These are phyloP conservation scores for Corylus americana DNA, from an alignment of 306 rosid genomes.

Conservation along the genomic window DNA sequence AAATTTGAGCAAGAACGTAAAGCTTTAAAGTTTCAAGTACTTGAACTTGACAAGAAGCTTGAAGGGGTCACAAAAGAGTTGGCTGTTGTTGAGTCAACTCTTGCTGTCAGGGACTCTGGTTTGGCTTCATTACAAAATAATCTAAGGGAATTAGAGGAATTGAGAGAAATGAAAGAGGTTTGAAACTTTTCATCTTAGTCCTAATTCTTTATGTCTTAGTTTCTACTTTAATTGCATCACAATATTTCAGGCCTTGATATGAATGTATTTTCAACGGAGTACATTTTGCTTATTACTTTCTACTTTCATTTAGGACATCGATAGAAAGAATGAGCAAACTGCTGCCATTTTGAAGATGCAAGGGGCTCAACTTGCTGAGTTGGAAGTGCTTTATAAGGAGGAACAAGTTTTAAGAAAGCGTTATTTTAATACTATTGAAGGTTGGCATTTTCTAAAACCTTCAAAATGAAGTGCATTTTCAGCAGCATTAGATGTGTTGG, in stretches of 20 bases:
- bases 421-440: conserved; percentile 91
- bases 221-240: not conserved
- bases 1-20: conserved; percentile 65
- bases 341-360: conserved; percentile 89
- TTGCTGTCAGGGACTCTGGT: conserved; percentile 63
- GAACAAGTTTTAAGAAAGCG: conserved; percentile 92
- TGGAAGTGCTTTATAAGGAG: conserved; percentile 88
- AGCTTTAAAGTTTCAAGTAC: conserved; percentile 48
- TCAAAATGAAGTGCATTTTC: not conserved
- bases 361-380: conserved; percentile 85
- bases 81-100: conserved; percentile 55
- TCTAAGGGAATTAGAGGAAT: conserved; percentile 79
- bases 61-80: conserved; percentile 53
- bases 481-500: not conserved
- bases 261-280: not conserved
- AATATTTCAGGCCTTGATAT: not conserved
- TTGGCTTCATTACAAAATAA: conserved; percentile 58
- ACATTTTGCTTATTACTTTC: conserved; percentile 10
- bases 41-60: conserved; percentile 68
- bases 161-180: conserved; percentile 99
- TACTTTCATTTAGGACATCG: conserved; percentile 69
- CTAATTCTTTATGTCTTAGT: not conserved
- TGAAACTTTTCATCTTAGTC: conserved; percentile 10
- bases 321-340: conserved; percentile 95
- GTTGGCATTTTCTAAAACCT: conserved; percentile 33